Conservation (phyloP, 257 asterid genomes). For the Primulina eburnea region DNA sequence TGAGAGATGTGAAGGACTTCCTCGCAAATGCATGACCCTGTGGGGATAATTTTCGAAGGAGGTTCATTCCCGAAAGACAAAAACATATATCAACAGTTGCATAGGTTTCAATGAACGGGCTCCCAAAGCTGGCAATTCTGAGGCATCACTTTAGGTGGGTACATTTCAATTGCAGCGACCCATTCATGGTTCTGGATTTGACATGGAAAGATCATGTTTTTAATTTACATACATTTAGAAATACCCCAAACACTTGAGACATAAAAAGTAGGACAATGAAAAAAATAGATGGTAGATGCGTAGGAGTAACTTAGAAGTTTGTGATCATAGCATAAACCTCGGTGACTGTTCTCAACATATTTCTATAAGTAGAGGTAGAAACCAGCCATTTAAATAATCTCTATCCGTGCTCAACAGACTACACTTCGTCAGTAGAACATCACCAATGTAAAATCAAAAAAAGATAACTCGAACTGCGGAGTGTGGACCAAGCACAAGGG, state of each 20-base stretch:
- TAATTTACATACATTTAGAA: too few species aligned
- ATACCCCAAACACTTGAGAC: too few species aligned
- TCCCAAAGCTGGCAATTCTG: background rate
- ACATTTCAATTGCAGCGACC: background rate
- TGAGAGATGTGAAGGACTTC: slow-evolving; percentile 49
- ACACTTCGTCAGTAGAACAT: background rate
- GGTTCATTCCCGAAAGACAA: slow-evolving; percentile 45
- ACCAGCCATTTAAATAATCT: background rate
- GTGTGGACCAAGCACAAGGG: too few species aligned
- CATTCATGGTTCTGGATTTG: background rate
- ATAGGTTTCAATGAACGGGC: background rate
- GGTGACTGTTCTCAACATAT: too few species aligned
- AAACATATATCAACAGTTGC: background rate
- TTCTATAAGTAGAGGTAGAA: background rate
- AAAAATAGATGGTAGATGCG: too few species aligned
- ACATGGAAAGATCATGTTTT: background rate
- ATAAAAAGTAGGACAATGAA: too few species aligned
- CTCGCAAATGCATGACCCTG: slow-evolving; percentile 36
- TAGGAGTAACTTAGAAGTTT: too few species aligned
- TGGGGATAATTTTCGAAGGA: slow-evolving; percentile 42
- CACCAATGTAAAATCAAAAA: background rate
- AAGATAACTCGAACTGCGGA: too few species aligned
- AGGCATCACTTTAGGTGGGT: background rate
- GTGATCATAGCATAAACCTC: too few species aligned
- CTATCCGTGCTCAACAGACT: background rate